These are phyloP conservation scores for Sisymbrium altissimum DNA, from an alignment of 345 rosid species.

Conservation along the genomic window DNA sequence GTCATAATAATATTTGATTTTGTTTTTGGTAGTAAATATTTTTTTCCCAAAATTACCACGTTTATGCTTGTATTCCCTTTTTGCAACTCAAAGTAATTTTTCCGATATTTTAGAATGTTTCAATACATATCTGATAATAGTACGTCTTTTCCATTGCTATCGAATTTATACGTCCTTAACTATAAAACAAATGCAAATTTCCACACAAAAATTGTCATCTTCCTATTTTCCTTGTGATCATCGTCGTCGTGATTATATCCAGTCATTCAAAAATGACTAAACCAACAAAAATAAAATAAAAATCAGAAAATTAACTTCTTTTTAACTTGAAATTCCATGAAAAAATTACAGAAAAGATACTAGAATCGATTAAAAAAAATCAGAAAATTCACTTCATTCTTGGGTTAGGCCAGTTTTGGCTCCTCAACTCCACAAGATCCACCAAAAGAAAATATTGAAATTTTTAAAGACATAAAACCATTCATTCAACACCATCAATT, in stretches of 20 bases:
- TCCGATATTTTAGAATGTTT: background rate
- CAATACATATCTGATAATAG: background rate
- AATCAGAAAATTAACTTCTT: background rate
- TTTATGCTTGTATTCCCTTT: background rate
- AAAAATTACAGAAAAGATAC: slow-evolving; percentile 3
- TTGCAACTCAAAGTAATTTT: background rate
- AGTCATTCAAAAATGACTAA: background rate
- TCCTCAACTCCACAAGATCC: slow-evolving; percentile 32
- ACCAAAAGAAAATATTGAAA: background rate
- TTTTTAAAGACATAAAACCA: background rate
- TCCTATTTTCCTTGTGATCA: slow-evolving; percentile 19
- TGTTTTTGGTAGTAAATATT: background rate
- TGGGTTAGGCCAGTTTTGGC: slow-evolving; percentile 44
- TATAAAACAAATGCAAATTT: slow-evolving; percentile 3
- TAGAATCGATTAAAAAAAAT: background rate
- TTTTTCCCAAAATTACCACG: background rate
- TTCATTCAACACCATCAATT: background rate
- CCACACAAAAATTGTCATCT: slow-evolving; percentile 6
- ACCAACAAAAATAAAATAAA: background rate
- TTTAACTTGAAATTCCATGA: slow-evolving; percentile 6
- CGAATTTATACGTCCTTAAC: slow-evolving; percentile 7
- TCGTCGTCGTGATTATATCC: slow-evolving; percentile 9
- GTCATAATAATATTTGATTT: background rate
- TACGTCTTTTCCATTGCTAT: background rate
- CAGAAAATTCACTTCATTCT: background rate